phyloP scores from a whole-genome alignment of 768 basidiomycete species.

The Auriscalpium vulgare region DNA sequence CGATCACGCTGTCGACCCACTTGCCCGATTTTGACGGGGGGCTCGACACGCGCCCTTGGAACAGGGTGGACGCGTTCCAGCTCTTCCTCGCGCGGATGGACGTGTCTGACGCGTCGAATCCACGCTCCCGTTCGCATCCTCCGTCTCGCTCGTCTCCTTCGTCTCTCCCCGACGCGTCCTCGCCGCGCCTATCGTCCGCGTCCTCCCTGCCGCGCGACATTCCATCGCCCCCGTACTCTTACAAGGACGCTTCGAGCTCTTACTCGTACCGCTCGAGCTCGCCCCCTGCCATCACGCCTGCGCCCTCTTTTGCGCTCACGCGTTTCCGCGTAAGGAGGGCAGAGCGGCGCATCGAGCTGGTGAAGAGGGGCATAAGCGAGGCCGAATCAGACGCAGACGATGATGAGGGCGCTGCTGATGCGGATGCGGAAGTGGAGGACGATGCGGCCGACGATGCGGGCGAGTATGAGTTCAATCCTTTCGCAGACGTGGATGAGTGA shows the following conservation, averaged over 20 bases:
- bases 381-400: no score
- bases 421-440: no score
- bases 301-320: slow-evolving; percentile 19
- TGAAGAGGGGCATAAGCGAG: no score
- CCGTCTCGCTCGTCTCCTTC: neutral
- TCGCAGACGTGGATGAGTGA: no score
- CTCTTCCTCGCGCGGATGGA: slow-evolving; percentile 21
- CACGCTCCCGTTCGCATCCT: slow-evolving; percentile 8
- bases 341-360: slow-evolving; percentile 14
- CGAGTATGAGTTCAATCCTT: no score
- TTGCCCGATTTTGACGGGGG: slow-evolving; percentile 4
- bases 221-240: neutral
- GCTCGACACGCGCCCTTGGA: slow-evolving; percentile 21
- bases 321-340: slow-evolving; percentile 22
- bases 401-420: no score
- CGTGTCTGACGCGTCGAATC: slow-evolving; percentile 8
- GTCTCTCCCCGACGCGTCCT: neutral
- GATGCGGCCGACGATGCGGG: no score
- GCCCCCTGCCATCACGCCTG: slow-evolving; percentile 11
- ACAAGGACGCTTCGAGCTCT: neutral
- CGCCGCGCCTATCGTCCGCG: neutral
- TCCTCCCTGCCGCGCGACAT: slow-evolving; percentile 1
- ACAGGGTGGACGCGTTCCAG: slow-evolving; percentile 18
- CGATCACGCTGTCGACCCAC: neutral
- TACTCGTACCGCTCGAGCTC: slow-evolving; percentile 8